Evolutionary conservation across 768 basidiomycete species (phyloP), one percentile per base, ranked within the genome.

Genomic region (Agrocybe pediades): DNA sequence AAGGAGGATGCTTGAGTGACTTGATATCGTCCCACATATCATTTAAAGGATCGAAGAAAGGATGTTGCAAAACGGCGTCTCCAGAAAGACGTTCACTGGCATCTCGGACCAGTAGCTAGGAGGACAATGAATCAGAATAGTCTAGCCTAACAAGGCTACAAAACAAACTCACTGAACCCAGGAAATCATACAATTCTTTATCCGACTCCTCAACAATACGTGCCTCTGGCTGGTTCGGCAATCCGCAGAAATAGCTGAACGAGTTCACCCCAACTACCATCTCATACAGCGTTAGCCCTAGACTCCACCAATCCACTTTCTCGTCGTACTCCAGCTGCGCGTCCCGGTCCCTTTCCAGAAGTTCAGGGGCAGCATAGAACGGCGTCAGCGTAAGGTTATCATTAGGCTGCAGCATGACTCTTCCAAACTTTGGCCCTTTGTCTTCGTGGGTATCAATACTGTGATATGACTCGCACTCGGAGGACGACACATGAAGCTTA

Each of bases 281-380:
- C 54, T 73, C 73, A 29, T 69, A 67, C 20, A 73, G 46, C 16
- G 67, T 46, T 5, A 70, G 50, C 3, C 73, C 74, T 1, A 74
- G 54, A 52, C 70, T 70, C 68, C 72, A 74, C 68, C 71, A 75
- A 53, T 75, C 74, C 2, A 65, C 66, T 13, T 64, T 61, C 25
- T 68, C 59, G 29, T 70, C 68, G 41, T 72, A 72, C 17, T 67
- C 62, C 3, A 73, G 54, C 1, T 61, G 46, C 6, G 66, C 68
- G 3, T 62, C 55, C 7, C 40, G 47, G 41, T 64, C 66, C 39
- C 62, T 57, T 33, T 67, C 59, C 42, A 63, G 52, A 25, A 73
- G 24, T 43, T 74, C 73, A 2, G 73, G 73, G 9, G 73, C 73
- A 5, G 71, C 69, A 54, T 75, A 72, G 19, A 68, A 46, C 15